A percentile compares a stretch with the other conserved stretches of the same genome.
Conservation (phyloP, 305 asterid genomes). For the Fraxinus xanthoxyloides region DNA sequence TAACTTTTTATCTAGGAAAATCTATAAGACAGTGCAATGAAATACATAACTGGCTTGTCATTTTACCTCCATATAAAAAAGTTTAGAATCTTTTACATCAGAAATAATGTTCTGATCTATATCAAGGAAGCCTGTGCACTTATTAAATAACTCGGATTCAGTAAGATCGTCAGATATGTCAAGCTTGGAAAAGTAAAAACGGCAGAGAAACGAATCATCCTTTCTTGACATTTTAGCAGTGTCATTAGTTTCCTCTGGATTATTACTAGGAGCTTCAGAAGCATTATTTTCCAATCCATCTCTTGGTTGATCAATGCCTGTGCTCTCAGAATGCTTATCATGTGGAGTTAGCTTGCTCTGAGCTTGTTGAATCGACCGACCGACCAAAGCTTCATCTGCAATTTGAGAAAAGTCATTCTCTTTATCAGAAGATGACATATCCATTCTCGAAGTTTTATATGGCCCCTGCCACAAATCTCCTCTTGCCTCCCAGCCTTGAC, state of each 20-base stretch:
- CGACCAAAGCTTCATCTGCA: conserved; percentile 46
- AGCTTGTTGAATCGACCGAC: conserved; percentile 24
- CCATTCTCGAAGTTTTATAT: conserved; percentile 55
- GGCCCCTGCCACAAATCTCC: conserved; percentile 70
- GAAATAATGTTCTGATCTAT: conserved; percentile 37
- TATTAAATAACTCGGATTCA: conserved; percentile 63
- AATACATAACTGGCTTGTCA: conserved; percentile 2
- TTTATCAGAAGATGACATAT: conserved; percentile 51
- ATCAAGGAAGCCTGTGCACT: conserved; percentile 52
- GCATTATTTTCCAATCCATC: conserved; percentile 43
- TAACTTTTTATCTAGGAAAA: not conserved
- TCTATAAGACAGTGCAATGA: not conserved
- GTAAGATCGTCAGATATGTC: conserved; percentile 85
- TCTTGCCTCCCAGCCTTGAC: conserved; percentile 61
- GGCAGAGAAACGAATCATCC: conserved; percentile 42
- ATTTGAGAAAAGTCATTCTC: conserved; percentile 47
- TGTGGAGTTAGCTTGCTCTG: conserved; percentile 42
- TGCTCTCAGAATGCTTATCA: conserved; percentile 51
- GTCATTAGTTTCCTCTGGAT: conserved; percentile 33
- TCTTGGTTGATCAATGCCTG: conserved; percentile 36
- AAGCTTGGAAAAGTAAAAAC: conserved; percentile 70
- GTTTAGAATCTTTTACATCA: conserved; percentile 43
- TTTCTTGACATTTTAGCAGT: conserved; percentile 32
- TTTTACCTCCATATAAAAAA: conserved; percentile 66
- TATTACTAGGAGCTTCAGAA: conserved; percentile 31